Conservation (phyloP, 2,329 filamentous ascomycete genomes). For the Pestalotiopsis sp. region DNA sequence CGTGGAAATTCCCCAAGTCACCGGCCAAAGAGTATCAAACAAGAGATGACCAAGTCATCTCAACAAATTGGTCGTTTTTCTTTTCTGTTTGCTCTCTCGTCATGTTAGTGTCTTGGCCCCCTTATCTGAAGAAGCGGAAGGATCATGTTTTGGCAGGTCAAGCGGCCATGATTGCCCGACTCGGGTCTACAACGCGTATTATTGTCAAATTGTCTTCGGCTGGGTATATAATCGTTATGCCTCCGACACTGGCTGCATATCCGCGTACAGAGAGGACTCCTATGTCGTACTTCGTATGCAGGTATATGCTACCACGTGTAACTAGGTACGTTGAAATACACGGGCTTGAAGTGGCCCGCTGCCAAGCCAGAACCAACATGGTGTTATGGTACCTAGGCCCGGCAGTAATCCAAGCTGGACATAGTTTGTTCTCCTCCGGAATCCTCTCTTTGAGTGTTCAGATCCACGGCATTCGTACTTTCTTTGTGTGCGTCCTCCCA, state of each 20-base stretch:
- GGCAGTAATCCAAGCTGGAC: neutral
- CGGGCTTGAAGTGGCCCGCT: too few species aligned
- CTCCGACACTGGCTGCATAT: too few species aligned
- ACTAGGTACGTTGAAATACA: too few species aligned
- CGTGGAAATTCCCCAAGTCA: neutral
- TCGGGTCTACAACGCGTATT: neutral
- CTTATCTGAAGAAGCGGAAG: neutral
- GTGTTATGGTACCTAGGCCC: neutral
- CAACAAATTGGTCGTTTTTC: neutral
- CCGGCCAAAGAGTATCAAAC: neutral
- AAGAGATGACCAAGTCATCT: neutral
- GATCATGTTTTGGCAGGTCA: neutral
- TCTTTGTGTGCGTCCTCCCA: neutral
- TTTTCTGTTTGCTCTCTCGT: neutral
- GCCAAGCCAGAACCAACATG: neutral
- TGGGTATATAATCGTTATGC: neutral
- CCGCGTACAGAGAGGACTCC: too few species aligned
- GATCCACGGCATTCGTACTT: neutral
- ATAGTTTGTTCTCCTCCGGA: neutral
- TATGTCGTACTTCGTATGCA: too few species aligned
- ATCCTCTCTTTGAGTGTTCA: neutral
- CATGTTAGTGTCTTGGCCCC: neutral
- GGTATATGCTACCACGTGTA: too few species aligned
- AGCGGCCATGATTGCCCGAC: slow-evolving; percentile 1
- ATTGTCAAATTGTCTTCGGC: neutral